These are phyloP conservation scores for Puccinia coronata DNA, from an alignment of 1,284 basidiomycete genomes.

Conservation along the genomic window DNA sequence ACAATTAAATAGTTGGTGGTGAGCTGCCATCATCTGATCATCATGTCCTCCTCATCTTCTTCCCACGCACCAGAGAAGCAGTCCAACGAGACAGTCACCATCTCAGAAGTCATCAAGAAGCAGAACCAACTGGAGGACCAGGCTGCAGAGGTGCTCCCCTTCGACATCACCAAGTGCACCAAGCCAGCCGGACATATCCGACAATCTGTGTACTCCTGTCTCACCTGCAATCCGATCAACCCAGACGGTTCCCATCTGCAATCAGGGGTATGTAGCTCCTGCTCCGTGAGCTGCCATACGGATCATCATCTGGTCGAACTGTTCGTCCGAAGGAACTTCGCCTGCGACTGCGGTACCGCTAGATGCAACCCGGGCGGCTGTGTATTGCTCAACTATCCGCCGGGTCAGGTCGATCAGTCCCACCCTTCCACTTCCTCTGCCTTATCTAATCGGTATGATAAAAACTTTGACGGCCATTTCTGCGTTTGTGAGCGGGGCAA, in stretches of 20 bases:
- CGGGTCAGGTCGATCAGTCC: background rate
- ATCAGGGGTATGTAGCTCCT: conserved; percentile 38
- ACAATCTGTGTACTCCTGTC: conserved; percentile 45
- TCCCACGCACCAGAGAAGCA: background rate
- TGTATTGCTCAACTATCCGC: background rate
- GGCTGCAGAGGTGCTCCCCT: conserved; percentile 43
- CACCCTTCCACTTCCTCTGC: background rate
- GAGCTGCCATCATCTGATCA: too few relatives aligned
- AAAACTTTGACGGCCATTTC: conserved; percentile 47
- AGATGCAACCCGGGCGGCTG: conserved; percentile 27
- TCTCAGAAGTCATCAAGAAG: conserved; percentile 28
- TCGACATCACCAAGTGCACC: conserved; percentile 31
- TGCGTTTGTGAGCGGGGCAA: conserved; percentile 47
- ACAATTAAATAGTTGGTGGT: too few relatives aligned
- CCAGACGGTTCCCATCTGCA: background rate
- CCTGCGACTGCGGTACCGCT: conserved; percentile 43
- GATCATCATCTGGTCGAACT: conserved; percentile 48
- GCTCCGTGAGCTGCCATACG: conserved; percentile 43
- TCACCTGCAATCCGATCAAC: conserved; percentile 38
- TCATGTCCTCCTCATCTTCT: background rate
- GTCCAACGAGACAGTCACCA: conserved; percentile 10
- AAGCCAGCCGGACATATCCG: conserved; percentile 32
- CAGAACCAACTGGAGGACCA: conserved; percentile 27
- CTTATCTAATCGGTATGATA: conserved; percentile 36
- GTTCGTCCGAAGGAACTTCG: conserved; percentile 42